Base-by-base conservation (phyloP, 192 early-diverging fungal species). In the Backusella macrospora region DNA sequence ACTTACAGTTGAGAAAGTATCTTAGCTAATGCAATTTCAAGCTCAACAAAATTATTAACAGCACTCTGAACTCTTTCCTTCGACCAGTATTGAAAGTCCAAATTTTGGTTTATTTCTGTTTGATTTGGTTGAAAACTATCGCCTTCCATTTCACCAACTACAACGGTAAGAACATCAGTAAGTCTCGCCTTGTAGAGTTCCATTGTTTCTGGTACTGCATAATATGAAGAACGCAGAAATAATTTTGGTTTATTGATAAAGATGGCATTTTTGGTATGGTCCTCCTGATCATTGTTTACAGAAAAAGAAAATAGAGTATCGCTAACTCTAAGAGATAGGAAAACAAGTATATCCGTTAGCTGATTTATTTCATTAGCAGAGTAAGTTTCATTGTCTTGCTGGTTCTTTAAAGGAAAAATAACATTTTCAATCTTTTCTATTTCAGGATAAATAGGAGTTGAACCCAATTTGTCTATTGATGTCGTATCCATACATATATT, bases 321-420 rank as follows among this genome's bases (percentile, higher is more conserved):
- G 0, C n/a, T 15, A n/a, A 48, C 6, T n/a, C 47, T 5, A 5
- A 14, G 16, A n/a, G 15, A n/a, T 15, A 48, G 16, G 16, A n/a
- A 48, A 48, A 48, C 4, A n/a, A 48, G 47, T 48, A n/a, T 15
- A 6, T 48, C 46, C 13, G 46, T 48, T n/a, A 48, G 6, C 7
- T 88, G 90, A 34, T 87, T 79, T 66, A 88, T 88, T 39, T 83
- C 73, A 75, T 91, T 84, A 8, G 80, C 68, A 26, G 77, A 77
- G 9, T 86, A 83, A 6, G 47, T 18, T n/a, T 48, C 47, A 48
- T 48, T 48, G 0, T 34, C 29, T 34, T 34, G 29, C 2, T 34
- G 29, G 29, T 34, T 48, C 16, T 14, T 18, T 6, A 18, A 15
- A 16, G 40, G 38, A 16, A 34, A n/a, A 23, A 84, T 84, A 23